Evolutionary conservation across 176 grass and related monocot species (phyloP).

Genomic region (Musa schizocarpa): DNA sequence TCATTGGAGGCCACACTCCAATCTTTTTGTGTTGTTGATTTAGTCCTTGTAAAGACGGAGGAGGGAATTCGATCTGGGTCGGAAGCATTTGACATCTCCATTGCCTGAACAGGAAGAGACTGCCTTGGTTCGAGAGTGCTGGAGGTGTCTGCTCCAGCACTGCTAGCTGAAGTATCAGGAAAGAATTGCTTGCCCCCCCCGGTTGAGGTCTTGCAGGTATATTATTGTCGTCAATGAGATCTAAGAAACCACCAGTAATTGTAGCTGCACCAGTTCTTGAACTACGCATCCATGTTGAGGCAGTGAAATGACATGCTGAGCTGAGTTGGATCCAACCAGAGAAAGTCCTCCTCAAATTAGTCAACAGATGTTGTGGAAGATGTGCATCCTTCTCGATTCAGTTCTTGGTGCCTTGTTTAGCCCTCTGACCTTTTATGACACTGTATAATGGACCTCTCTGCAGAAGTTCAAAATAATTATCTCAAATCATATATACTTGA

Average conservation of each 20-base stretch:
- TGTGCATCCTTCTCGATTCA: too few relatives aligned
- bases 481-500: too few relatives aligned
- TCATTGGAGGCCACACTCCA: conserved; percentile 80
- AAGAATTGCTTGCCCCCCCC: background rate
- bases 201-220: background rate
- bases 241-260: background rate
- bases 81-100: conserved; percentile 29
- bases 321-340: conserved; percentile 30
- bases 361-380: conserved; percentile 31
- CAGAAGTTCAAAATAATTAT: too few relatives aligned
- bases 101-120: conserved; percentile 22
- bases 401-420: too few relatives aligned
- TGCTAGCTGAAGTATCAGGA: background rate
- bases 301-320: conserved; percentile 8
- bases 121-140: conserved; percentile 13
- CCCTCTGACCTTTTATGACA: too few relatives aligned
- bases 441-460: too few relatives aligned
- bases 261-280: background rate
- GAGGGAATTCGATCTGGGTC: conserved; percentile 64
- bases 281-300: background rate
- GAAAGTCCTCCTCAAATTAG: conserved; percentile 37
- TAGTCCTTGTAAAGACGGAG: conserved; percentile 33
- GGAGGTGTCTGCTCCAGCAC: background rate
- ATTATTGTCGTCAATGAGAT: background rate
- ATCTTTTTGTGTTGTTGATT: conserved; percentile 32